Base-by-base conservation (phyloP, 768 basidiomycete genomes). In the Butyriboletus loyo region DNA sequence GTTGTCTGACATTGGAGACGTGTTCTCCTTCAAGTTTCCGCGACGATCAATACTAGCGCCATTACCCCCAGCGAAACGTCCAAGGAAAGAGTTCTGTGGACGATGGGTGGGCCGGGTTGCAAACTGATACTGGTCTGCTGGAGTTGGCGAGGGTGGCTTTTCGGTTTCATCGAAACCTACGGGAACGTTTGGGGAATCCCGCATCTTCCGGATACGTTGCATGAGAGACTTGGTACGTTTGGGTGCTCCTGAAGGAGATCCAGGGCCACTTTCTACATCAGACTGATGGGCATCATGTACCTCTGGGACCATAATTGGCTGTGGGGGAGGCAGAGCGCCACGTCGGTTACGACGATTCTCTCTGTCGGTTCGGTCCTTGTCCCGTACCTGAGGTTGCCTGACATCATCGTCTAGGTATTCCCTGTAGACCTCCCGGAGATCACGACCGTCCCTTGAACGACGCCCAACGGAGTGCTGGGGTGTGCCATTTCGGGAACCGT, bases 201-300 rank as follows among this genome's bases (percentile, higher is more conserved):
- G 84, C 89, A 92, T 92, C 71, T 84, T 89, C 53, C 88, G 84
- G 65, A 94, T 88, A 50, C 91, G 87, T 41, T 92, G 87, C 81
- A 93, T 92, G 57, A 94, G 73, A 14, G 88, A 91, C 70, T 84
- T 91, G 59, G 81, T 82, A 27, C 91, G 86, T 67, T 86, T 87
- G 9, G 86, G 81, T 34, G 73, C 72, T 11, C 69, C 72, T 1
- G 69, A 70, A 21, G 78, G 76, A 7, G 81, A 75, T 7, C 75
- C 75, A 15, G 70, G 64, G 9, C 67, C 57, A 10, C 64, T 52
- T 52, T 77, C 54, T 46, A 77, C 67, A 52, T 72, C 62, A 51
- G 70, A 62, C 34, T 74, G 71, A 54, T 71, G 56, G 27, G 73
- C 63, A 24, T 86, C 85, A 10, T 73, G 55, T 37, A 70, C 67